Evolutionary conservation across 1,139 yeast genomes (phyloP).

Genomic region (Kazachstania sp.): DNA sequence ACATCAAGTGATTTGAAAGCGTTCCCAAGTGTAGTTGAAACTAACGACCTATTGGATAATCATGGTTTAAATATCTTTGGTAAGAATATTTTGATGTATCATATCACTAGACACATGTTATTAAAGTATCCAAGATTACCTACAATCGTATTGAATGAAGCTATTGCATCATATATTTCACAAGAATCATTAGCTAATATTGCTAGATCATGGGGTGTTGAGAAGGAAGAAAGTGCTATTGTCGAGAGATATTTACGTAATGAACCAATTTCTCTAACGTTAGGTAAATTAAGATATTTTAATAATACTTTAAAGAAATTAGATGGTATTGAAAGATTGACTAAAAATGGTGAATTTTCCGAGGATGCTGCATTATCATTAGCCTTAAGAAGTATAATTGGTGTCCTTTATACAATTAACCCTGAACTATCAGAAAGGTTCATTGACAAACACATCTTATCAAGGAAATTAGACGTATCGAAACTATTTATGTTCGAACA

Average conservation of each 20-base stretch:
- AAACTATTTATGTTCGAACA: conserved; percentile 71
- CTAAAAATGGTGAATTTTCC: conserved; percentile 15
- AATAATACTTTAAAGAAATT: conserved; percentile 22
- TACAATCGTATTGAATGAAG: conserved; percentile 60
- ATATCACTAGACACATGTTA: conserved; percentile 65
- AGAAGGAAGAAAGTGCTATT: conserved; percentile 55
- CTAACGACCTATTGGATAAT: conserved; percentile 56
- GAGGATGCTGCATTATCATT: conserved; percentile 37
- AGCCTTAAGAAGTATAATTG: conserved; percentile 63
- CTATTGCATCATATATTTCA: conserved; percentile 67
- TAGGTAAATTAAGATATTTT: conserved; percentile 55
- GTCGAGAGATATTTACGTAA: conserved; percentile 61
- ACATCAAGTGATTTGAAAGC: conserved; percentile 4
- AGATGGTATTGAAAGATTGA: conserved; percentile 26
- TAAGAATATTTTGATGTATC: conserved; percentile 63
- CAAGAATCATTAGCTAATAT: conserved; percentile 52
- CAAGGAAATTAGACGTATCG: conserved; percentile 67
- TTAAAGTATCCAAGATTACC: conserved; percentile 86
- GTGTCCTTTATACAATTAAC: conserved; percentile 44
- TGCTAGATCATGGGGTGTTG: conserved; percentile 84
- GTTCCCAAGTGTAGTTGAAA: conserved; percentile 25
- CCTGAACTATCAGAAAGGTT: conserved; percentile 49
- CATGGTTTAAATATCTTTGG: conserved; percentile 78
- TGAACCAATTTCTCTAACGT: conserved; percentile 55
- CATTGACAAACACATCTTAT: conserved; percentile 62